Percentiles rank a stretch among this genome's conserved stretches.
These are phyloP conservation scores for Podospora tetraspora DNA, from an alignment of 495 filamentous ascomycete species.

Conservation along the genomic window DNA sequence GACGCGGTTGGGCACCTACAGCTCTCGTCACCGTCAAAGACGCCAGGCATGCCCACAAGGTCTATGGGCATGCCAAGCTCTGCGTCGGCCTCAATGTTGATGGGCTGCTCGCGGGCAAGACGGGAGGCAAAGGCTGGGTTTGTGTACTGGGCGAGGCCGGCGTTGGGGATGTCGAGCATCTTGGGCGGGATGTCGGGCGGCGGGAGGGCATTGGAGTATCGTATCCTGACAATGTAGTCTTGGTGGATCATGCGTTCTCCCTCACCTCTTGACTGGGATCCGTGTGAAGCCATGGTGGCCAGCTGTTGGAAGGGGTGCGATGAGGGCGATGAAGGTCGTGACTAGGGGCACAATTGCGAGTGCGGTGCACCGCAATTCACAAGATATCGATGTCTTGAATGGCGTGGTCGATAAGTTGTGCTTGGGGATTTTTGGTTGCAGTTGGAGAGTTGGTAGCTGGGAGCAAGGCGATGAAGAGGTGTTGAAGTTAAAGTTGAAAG, in stretches of 20 bases:
- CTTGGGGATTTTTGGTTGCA: not conserved
- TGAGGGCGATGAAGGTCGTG: not conserved
- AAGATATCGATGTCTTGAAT: not conserved
- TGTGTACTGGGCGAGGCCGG: conserved; percentile 82
- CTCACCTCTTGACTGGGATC: conserved; percentile 29
- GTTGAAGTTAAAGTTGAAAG: not conserved
- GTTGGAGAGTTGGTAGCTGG: not conserved
- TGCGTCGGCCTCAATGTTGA: conserved; percentile 94
- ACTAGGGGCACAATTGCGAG: not conserved
- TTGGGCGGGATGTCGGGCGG: conserved; percentile 91
- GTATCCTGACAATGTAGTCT: conserved; percentile 91
- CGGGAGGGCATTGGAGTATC: conserved; percentile 91
- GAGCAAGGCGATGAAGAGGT: not conserved
- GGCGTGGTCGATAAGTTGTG: not conserved
- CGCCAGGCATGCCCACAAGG: conserved; percentile 84
- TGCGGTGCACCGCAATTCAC: not conserved
- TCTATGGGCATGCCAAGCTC: conserved; percentile 97
- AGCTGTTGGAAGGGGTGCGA: not conserved
- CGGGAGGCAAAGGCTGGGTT: conserved; percentile 81
- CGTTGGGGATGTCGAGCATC: conserved; percentile 91
- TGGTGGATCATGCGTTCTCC: conserved; percentile 71
- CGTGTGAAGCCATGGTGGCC: conserved; percentile 25
- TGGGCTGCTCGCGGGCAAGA: conserved; percentile 80
- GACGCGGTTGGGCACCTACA: conserved; percentile 52
- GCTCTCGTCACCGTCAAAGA: conserved; percentile 93